Evolutionary conservation across 2,329 filamentous ascomycete genomes (phyloP).

Genomic region (Fusarium sacchari): DNA sequence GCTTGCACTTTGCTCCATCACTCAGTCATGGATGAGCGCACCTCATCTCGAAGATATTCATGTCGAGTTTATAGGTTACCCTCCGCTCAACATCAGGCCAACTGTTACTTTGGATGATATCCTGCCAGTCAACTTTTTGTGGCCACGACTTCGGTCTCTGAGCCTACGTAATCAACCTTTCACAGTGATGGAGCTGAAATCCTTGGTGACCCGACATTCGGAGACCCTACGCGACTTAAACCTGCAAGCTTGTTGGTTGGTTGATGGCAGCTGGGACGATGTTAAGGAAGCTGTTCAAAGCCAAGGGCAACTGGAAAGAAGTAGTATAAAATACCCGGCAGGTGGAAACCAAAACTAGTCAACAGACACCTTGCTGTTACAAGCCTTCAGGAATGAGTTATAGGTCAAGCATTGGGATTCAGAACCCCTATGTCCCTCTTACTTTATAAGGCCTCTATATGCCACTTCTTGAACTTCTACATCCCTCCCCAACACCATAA

Average conservation of each 20-base stretch:
- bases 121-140: not conserved
- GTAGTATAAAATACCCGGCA: not conserved
- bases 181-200: not conserved
- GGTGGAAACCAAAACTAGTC: not conserved
- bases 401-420: too few relatives aligned
- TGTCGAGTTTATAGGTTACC: not conserved
- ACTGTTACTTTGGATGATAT: not conserved
- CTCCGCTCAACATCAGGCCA: not conserved
- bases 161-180: not conserved
- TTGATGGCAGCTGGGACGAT: not conserved
- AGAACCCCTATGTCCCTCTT: too few relatives aligned
- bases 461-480: too few relatives aligned
- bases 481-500: fast-evolving
- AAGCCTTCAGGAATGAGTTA: too few relatives aligned
- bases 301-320: not conserved
- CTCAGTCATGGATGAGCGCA: not conserved
- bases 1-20: not conserved
- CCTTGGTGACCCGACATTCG: not conserved
- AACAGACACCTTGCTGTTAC: not conserved
- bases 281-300: not conserved
- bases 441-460: too few relatives aligned
- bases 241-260: not conserved
- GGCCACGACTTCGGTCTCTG: not conserved
- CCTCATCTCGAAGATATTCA: not conserved
- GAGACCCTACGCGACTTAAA: not conserved